Evolutionary conservation across 352 stramenopile species (phyloP), one percentile per base, ranked within the genome.

Genomic region (Thalassiosira hispida): DNA sequence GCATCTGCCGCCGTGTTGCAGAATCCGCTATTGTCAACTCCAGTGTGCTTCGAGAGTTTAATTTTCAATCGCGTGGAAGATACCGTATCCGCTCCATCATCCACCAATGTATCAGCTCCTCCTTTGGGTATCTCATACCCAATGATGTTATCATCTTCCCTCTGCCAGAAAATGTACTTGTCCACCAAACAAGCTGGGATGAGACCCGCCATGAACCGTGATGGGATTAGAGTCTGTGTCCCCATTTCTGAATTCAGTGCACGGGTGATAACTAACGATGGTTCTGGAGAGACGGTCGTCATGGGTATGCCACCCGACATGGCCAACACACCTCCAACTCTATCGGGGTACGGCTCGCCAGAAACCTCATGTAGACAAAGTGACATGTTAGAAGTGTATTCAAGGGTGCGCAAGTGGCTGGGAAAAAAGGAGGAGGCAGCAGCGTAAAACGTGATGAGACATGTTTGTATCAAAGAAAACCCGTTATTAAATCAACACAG

Each of bases 161-260:
- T 97, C 57, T 98, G 95, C 97, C 97, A 99, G 77, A 99, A 98
- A 1, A 95, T 85, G 67, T 98, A 99, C 18, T 95, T 95, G 51
- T 99, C 97, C 2, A 98, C 85, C 33, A 99, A 90, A 14, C 94
- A 96, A 51, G 91, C 96, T 11, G 97, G 97, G 38, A 99, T 59
- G 25, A 98, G 79, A 31, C 97, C 97, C 33, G 97, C 95, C 16
- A 99, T 79, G 47, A 98, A 95, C 1, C 96, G 91, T 11, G 92
- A 92, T 3, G 96, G 96, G 27, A 99, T 88, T 53, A 95, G 97
- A 12, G 84, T 93, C 76, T 97, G 91, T 1, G 77, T 88, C 44
- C 89, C 92, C 25, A 96, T 83, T 27, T 91, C 77, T 1, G 85
- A 80, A 75, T 94, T 94, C 16, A 96, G 81, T 27, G 92, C 92